Percentiles rank a stretch among this genome's conserved stretches.
Conservation (phyloP, 768 basidiomycete species). For the Chiua virens region DNA sequence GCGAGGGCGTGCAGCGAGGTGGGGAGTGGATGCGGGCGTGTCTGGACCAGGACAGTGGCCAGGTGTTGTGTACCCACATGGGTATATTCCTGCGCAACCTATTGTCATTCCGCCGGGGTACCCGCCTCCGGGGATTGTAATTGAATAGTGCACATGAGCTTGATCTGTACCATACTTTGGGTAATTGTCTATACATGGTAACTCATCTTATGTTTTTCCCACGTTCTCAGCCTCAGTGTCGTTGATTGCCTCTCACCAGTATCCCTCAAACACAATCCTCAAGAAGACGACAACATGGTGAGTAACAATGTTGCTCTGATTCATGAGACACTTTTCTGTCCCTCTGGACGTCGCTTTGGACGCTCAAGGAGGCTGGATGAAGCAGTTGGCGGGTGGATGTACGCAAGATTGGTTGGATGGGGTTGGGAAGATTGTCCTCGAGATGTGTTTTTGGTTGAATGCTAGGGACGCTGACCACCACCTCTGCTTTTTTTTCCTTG, state of each 20-base stretch:
- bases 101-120: slow-evolving; percentile 18
- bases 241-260: not conserved
- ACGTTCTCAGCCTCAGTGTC: slow-evolving; percentile 22
- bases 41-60: not conserved
- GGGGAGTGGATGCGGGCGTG: not conserved
- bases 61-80: slow-evolving; percentile 20
- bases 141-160: too few relatives aligned
- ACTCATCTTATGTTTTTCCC: slow-evolving; percentile 11
- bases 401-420: slow-evolving; percentile 33
- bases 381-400: slow-evolving; percentile 21
- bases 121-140: slow-evolving; percentile 11
- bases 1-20: not conserved
- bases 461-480: slow-evolving; percentile 20
- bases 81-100: slow-evolving; percentile 21
- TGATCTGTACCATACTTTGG: too few relatives aligned
- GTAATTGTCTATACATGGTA: slow-evolving; percentile 8
- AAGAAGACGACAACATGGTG: slow-evolving; percentile 47
- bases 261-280: slow-evolving; percentile 28
- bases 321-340: slow-evolving; percentile 4
- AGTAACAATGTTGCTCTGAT: slow-evolving; percentile 31
- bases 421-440: not conserved
- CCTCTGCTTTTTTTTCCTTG: slow-evolving; percentile 20
- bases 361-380: slow-evolving; percentile 20
- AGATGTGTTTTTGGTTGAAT: not conserved
- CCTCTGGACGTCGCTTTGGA: not conserved